Base-by-base conservation (phyloP, 805 yeast species). In the Cyberlindnera lachancei region DNA sequence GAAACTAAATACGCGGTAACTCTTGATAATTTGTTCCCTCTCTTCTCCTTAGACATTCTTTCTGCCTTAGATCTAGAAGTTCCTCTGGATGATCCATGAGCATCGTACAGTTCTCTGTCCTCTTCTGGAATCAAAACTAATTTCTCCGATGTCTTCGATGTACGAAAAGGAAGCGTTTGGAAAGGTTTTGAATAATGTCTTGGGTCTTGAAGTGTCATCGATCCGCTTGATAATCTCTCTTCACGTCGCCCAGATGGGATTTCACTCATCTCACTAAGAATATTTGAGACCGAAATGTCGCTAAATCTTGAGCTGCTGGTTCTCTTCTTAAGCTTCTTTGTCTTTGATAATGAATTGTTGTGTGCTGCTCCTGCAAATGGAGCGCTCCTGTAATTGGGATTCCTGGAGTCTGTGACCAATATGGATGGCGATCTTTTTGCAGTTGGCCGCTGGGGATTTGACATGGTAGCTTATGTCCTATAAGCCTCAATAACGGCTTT, bases 391-490 rank as follows among this genome's bases (percentile, higher is more conserved):
- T 70, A 66, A 17, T 70, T 68, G 5, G 71, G 55, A 39, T 75
- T 68, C 38, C 97, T 66, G 3, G 84, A 75, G 59, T 88, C 97
- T 0, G 97, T 90, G 23, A 88, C 97, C 36, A 88, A 66, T 50
- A 88, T 88, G 2, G 95, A 84, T 9, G 97, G 96, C 19, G 96
- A 84, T 46, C 96, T 61, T 47, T 83, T 84, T 11, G 95, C 85
- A 6, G 83, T 77, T 4, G 82, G 79, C 36, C 67, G 52, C 35
- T 52, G 61, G 18, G 50, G 33, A 48, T 44, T 47, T 5, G 16
- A 25, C 1, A 21, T 5, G 21, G n/a, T n/a, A n/a, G n/a, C n/a
- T n/a, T n/a, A n/a, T n/a, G n/a, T n/a, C n/a, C n/a, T n/a, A n/a
- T n/a, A n/a, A n/a, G n/a, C n/a, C n/a, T n/a, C n/a, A n/a, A n/a